Base-by-base conservation (phyloP, 78 protist species). In the Dictyostelium intermedium region DNA sequence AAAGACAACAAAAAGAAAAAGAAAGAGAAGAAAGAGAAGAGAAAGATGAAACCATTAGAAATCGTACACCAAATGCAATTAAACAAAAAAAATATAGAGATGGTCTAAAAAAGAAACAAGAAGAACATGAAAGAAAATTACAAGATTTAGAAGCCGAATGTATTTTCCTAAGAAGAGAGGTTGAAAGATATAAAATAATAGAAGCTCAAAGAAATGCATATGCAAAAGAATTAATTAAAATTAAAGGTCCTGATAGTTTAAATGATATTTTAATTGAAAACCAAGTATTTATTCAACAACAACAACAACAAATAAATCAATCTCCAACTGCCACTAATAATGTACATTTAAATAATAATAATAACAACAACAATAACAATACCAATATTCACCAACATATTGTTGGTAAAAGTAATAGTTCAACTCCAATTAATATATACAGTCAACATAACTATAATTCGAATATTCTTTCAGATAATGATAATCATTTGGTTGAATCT, bases 31-130 rank as follows among this genome's bases (percentile, higher is more conserved):
- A 82, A 10, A 43, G 69, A 20, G 18, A 61, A 61, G 78, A 66
- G 27, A 25, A 39, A 25, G 20, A 14, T 34, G 43, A 34, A 23
- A 18, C 70, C 11, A 34, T 47, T 14, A 87, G 81, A 41, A 43
- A 63, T 20, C 82, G 56, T 70, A 89, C 94, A 18, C 60, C 94
- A 23, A 89, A 89, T 50, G 94, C 94, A 20, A 89, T 89, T 3
- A 89, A 89, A 35, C 94, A 89, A 80, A 89, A 89, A 73, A 89
- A 89, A 80, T 89, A 89, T 30, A 60, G 94, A 63, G 94, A 89
- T 20, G 87, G 94, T n/a, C 27, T 89, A 5, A 89, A 89, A 81
- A 78, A 80, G 81, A 89, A 89, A 69, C 94, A 89, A 45, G 94
- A 89, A 56, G 94, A 89, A 32, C 81, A 45, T 47, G 94, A 89